These are phyloP conservation scores for Austroboletus eburneus DNA, from an alignment of 768 basidiomycete genomes.

Conservation along the genomic window DNA sequence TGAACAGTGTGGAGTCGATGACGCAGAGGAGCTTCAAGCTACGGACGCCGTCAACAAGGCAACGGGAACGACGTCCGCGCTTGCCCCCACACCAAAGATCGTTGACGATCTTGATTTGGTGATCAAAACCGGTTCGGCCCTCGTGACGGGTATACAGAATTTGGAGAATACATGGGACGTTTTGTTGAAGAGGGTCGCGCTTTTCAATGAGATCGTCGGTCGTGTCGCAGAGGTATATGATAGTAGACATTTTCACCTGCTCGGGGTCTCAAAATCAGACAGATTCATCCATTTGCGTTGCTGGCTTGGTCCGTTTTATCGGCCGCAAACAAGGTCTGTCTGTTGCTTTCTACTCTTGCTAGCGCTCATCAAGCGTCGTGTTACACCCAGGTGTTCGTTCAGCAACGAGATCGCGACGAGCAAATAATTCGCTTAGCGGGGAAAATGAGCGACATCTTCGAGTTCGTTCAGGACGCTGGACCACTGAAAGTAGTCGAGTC, in stretches of 20 bases:
- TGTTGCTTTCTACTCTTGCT: not conserved
- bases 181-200: conserved; percentile 10
- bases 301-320: conserved; percentile 23
- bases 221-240: conserved; percentile 12
- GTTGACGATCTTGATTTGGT: not conserved
- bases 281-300: conserved; percentile 19
- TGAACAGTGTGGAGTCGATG: not conserved
- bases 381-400: conserved; percentile 11
- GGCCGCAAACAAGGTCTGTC: conserved; percentile 15
- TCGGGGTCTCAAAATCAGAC: not conserved
- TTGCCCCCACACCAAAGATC: not conserved
- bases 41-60: conserved; percentile 8
- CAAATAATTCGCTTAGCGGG: conserved; percentile 16
- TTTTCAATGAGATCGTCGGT: conserved; percentile 10
- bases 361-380: not conserved
- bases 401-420: conserved; percentile 15
- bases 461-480: conserved; percentile 11
- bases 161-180: conserved; percentile 18
- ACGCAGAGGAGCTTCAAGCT: conserved; percentile 15
- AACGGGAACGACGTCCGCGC: not conserved
- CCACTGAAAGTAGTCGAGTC: conserved; percentile 8
- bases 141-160: conserved; percentile 4
- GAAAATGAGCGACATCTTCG: conserved; percentile 11
- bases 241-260: not conserved
- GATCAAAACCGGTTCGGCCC: not conserved